These are phyloP conservation scores for Didymella exigua DNA, from an alignment of 2,329 filamentous ascomycete species.

Conservation along the genomic window DNA sequence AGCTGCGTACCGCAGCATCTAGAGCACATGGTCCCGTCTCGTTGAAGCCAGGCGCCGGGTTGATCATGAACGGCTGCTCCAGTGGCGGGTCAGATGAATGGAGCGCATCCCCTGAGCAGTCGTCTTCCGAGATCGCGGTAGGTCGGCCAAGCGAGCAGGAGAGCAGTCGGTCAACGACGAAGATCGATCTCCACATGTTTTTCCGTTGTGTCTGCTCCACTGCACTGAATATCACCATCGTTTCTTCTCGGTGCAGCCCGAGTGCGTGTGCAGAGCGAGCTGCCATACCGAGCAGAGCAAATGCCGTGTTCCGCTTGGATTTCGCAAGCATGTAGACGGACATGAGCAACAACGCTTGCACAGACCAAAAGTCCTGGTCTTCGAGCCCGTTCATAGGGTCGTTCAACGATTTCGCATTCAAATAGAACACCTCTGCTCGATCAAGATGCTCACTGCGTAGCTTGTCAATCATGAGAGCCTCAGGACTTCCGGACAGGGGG, in stretches of 20 bases:
- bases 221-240: slow-evolving; percentile 58
- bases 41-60: slow-evolving; percentile 29
- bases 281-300: slow-evolving; percentile 66
- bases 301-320: slow-evolving; percentile 67
- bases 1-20: slow-evolving; percentile 63
- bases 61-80: slow-evolving; percentile 25
- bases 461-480: slow-evolving; percentile 59
- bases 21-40: slow-evolving; percentile 53
- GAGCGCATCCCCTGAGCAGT: slow-evolving; percentile 61
- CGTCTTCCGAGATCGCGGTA: slow-evolving; percentile 65
- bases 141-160: slow-evolving; percentile 68
- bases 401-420: slow-evolving; percentile 61
- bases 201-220: slow-evolving; percentile 57
- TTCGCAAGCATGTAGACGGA: slow-evolving; percentile 67
- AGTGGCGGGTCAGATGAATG: slow-evolving; percentile 35
- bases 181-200: slow-evolving; percentile 69
- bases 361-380: slow-evolving; percentile 68
- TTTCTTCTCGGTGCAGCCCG: slow-evolving; percentile 67
- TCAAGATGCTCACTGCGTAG: slow-evolving; percentile 57
- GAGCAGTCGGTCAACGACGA: slow-evolving; percentile 68
- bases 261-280: slow-evolving; percentile 67
- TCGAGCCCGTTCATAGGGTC: slow-evolving; percentile 60
- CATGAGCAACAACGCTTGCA: slow-evolving; percentile 69
- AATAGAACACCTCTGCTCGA: slow-evolving; percentile 67
- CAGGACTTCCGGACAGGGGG: slow-evolving; percentile 56